Conservation (phyloP, 352 stramenopile species). For the Blastocystis sp. region DNA sequence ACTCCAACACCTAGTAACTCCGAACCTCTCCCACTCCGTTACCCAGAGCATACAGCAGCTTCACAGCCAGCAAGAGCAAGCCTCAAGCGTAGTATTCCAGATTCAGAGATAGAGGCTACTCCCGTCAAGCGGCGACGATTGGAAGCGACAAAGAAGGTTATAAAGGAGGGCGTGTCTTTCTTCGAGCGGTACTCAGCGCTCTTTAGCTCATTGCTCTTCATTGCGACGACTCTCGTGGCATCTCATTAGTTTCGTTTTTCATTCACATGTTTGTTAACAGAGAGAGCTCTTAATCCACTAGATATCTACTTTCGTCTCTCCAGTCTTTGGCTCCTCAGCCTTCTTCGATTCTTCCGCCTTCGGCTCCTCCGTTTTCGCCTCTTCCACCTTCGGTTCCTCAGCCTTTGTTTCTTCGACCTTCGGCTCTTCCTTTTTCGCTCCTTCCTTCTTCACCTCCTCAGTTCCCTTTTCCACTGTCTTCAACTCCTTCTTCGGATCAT, state of each 20-base stretch:
- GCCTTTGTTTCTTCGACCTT: no score
- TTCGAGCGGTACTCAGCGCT: background rate
- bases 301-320: no score
- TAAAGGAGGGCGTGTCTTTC: background rate
- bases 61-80: background rate
- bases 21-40: background rate
- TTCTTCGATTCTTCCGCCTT: background rate
- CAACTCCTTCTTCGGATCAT: no score
- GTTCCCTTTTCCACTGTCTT: no score
- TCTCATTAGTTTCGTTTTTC: background rate
- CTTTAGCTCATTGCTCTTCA: background rate
- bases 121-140: background rate
- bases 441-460: no score
- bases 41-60: background rate
- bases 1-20: background rate
- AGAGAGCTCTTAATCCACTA: no score
- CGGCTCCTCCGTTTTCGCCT: no score
- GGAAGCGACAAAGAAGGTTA: background rate
- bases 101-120: background rate
- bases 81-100: background rate
- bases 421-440: no score
- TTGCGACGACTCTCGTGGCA: background rate
- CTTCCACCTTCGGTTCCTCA: no score
- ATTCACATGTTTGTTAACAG: no score
- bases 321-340: no score